These are phyloP conservation scores for Colletotrichum melonis DNA, from an alignment of 2,329 filamentous ascomycete species.

Conservation along the genomic window DNA sequence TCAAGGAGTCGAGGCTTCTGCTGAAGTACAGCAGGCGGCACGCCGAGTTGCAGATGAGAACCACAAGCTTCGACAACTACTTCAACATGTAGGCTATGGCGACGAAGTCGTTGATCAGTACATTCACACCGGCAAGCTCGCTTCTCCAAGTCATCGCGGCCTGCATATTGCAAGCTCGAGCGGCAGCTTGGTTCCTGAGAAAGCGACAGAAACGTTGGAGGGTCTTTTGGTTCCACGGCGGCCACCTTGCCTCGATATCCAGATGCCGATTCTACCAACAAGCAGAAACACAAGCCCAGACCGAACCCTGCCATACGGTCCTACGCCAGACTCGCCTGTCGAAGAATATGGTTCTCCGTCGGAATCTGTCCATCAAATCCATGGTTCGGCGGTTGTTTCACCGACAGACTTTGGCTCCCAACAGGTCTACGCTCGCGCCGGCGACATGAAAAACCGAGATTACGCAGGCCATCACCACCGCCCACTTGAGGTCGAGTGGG, in stretches of 20 bases:
- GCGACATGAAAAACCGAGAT: neutral
- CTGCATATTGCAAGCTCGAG: neutral
- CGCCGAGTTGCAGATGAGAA: constrained; percentile 78
- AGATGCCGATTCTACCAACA: constrained; percentile 38
- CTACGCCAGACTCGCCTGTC: constrained; percentile 6
- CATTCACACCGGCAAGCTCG: constrained; percentile 41
- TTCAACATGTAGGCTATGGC: constrained; percentile 67
- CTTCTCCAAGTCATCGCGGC: neutral
- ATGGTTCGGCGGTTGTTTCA: neutral
- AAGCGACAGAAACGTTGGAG: constrained; percentile 44
- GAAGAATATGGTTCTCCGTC: constrained; percentile 10
- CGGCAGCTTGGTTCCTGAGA: neutral
- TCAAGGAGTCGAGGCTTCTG: constrained; percentile 73
- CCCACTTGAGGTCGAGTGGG: neutral
- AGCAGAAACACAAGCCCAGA: neutral
- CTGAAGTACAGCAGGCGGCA: constrained; percentile 79
- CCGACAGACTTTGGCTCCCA: neutral
- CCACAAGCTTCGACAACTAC: constrained; percentile 68
- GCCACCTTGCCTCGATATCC: constrained; percentile 43
- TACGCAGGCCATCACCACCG: neutral
- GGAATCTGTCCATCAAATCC: constrained; percentile 1
- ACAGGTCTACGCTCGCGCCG: neutral
- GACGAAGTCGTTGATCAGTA: constrained; percentile 64
- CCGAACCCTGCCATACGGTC: neutral
- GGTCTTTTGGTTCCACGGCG: constrained; percentile 50